Evolutionary conservation across 2,329 filamentous ascomycete genomes (phyloP), one percentile per base, ranked within the genome.

Genomic region (Botrytis medusae): DNA sequence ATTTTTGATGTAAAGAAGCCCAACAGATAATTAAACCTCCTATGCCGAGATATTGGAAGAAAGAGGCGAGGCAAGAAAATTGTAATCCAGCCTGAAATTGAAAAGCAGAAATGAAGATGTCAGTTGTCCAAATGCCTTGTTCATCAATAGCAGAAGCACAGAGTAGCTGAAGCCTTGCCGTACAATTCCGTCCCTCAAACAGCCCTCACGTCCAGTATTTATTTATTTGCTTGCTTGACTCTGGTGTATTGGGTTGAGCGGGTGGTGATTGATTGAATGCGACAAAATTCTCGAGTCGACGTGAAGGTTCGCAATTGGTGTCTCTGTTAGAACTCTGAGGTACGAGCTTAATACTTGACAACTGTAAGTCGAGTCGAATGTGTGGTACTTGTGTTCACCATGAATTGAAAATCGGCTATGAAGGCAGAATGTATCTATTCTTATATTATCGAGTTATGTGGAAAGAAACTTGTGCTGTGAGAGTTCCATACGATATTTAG

Each of bases 1-100:
- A 77, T 74, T 57, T 37, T 72, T 74, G 74, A 75, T 69, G 72
- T 77, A 71, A 74, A 74, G 73, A 73, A 71, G 60, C 60, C 69
- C 60, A 71, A 65, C 69, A 71, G 59, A 71, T 65, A 54, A 37
- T 65, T 71, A 10, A 71, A 71, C 46, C 37, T 46, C 44, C 69
- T 64, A 69, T 68, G 71, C 42, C 51, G 48, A 72, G 16, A 68
- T 69, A 72, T 69, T 68, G 62, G 62, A 72, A 72, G 54, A 72
- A 59, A 68, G 46, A 42, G 63, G 62, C 44, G 54, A 46, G n/a
- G 44, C 34, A 46, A 72, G 51, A 69, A 67, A 68, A 72, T 29
- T 57, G n/a, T 37, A 64, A 68, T 67, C 63, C 62, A 68, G 71
- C 57, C 46, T 69, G 62, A 72, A 69, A 72, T 59, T 69, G 71